These are phyloP conservation scores for Cladobotryum protrusum DNA, from an alignment of 2,329 filamentous ascomycete species.

Conservation along the genomic window DNA sequence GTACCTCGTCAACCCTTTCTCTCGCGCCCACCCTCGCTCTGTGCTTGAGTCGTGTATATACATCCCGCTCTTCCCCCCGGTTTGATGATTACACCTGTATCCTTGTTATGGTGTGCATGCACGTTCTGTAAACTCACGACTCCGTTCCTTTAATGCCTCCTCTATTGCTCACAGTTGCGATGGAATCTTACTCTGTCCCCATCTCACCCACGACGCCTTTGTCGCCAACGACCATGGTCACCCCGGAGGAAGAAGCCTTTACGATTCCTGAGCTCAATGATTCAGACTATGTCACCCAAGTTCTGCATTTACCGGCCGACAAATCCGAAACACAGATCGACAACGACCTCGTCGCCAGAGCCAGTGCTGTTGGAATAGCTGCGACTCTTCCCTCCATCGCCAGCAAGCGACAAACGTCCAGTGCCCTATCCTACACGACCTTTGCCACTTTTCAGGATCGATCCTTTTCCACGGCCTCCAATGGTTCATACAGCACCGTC, in stretches of 20 bases:
- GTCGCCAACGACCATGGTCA: not conserved
- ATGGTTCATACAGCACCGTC: constrained; percentile 34
- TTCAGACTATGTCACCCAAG: constrained; percentile 32
- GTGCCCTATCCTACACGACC: constrained; percentile 37
- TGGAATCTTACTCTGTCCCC: constrained; percentile 6
- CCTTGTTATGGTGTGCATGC: not conserved
- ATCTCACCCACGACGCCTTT: constrained; percentile 1
- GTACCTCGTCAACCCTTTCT: not conserved
- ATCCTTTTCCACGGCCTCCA: constrained; percentile 39
- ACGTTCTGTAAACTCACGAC: not conserved
- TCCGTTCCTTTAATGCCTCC: not conserved
- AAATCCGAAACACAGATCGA: constrained; percentile 36
- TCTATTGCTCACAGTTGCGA: not conserved
- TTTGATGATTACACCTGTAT: not conserved
- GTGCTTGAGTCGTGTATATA: constrained; percentile 2
- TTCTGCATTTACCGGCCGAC: constrained; percentile 29
- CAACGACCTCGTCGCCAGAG: constrained; percentile 28
- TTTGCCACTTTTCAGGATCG: constrained; percentile 36
- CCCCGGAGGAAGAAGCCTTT: not conserved
- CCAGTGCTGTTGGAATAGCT: constrained; percentile 30
- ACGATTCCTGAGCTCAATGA: constrained; percentile 35
- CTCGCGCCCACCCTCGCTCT: too few relatives aligned
- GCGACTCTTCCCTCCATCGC: constrained; percentile 18
- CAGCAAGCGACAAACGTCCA: constrained; percentile 32
- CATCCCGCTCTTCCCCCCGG: too few relatives aligned